phyloP scores from a whole-genome alignment of 129 eudicot genomes.

The Pulicaria dysenterica region DNA sequence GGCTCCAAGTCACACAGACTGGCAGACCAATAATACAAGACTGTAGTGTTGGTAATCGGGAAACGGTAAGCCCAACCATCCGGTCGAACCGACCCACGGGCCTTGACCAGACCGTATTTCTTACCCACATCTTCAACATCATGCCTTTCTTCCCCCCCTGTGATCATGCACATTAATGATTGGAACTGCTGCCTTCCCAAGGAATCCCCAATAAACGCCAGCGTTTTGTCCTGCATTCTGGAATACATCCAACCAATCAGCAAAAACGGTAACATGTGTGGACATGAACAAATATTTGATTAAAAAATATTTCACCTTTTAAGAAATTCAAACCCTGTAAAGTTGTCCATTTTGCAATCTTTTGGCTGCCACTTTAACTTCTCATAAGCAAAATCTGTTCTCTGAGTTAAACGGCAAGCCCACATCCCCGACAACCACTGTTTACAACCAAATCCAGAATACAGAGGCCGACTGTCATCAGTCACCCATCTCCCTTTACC shows the following conservation, averaged over 20 bases:
- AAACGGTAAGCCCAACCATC: slow-evolving; percentile 93
- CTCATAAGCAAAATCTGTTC: slow-evolving; percentile 83
- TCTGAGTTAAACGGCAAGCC: slow-evolving; percentile 89
- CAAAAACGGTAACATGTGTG: slow-evolving; percentile 20
- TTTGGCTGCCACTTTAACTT: slow-evolving; percentile 86
- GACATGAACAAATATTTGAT: slow-evolving; percentile 4
- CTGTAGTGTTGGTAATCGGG: slow-evolving; percentile 70
- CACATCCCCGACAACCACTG: slow-evolving; percentile 94
- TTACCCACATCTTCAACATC: slow-evolving; percentile 76
- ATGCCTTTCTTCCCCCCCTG: slow-evolving; percentile 67
- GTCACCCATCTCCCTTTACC: slow-evolving; percentile 86
- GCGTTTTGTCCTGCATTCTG: slow-evolving; percentile 88
- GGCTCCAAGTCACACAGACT: slow-evolving; percentile 77
- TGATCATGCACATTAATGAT: slow-evolving; percentile 88
- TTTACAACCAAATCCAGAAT: slow-evolving; percentile 88
- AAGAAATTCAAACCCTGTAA: slow-evolving; percentile 56
- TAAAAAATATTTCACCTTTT: slow-evolving; percentile 41
- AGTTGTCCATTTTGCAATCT: slow-evolving; percentile 70
- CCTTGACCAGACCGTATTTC: slow-evolving; percentile 71
- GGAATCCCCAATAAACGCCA: slow-evolving; percentile 92
- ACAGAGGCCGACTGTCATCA: slow-evolving; percentile 67
- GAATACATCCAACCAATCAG: slow-evolving; percentile 21
- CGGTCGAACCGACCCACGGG: slow-evolving; percentile 64
- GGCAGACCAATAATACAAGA: slow-evolving; percentile 93
- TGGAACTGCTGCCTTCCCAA: slow-evolving; percentile 92